phyloP scores from a whole-genome alignment of 2,329 filamentous ascomycete genomes.

The Aspergillus brunneoviolaceus region DNA sequence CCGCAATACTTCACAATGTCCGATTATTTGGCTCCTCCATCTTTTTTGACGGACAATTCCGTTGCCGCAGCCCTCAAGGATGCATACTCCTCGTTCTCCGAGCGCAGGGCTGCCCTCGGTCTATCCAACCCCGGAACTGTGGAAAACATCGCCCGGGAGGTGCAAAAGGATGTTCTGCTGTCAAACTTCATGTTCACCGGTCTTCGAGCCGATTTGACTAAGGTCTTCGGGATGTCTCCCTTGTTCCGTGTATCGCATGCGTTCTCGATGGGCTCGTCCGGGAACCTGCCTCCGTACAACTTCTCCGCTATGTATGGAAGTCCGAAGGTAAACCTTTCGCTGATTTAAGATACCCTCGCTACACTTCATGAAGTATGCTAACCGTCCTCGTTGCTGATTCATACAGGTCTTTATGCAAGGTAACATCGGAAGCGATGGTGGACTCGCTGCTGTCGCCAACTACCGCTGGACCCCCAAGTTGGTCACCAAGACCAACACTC shows the following conservation, averaged over 20 bases:
- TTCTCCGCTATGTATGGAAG: conserved; percentile 94
- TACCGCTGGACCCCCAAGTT: conserved; percentile 80
- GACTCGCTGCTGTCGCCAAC: conserved; percentile 86
- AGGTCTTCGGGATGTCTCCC: conserved; percentile 89
- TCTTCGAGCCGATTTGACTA: conserved; percentile 92
- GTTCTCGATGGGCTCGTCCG: conserved; percentile 87
- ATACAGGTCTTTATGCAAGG: conserved; percentile 88
- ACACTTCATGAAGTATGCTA: background rate
- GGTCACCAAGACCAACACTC: conserved; percentile 83
- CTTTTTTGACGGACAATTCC: conserved; percentile 72
- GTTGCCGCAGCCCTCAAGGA: conserved; percentile 69
- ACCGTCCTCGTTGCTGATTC: background rate
- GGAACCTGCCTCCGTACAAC: conserved; percentile 82
- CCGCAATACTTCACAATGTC: conserved; percentile 37
- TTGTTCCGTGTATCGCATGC: conserved; percentile 97
- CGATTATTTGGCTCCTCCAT: conserved; percentile 51
- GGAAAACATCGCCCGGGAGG: conserved; percentile 85
- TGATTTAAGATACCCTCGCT: background rate
- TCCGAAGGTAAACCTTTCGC: conserved; percentile 67
- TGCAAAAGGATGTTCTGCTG: conserved; percentile 92
- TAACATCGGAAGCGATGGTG: conserved; percentile 88
- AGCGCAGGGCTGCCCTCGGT: conserved; percentile 82
- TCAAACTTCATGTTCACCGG: conserved; percentile 97
- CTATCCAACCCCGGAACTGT: conserved; percentile 90
- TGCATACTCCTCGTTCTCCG: conserved; percentile 76